Base-by-base conservation (phyloP, 2,329 filamentous ascomycete genomes). In the Falciphora oryzae region DNA sequence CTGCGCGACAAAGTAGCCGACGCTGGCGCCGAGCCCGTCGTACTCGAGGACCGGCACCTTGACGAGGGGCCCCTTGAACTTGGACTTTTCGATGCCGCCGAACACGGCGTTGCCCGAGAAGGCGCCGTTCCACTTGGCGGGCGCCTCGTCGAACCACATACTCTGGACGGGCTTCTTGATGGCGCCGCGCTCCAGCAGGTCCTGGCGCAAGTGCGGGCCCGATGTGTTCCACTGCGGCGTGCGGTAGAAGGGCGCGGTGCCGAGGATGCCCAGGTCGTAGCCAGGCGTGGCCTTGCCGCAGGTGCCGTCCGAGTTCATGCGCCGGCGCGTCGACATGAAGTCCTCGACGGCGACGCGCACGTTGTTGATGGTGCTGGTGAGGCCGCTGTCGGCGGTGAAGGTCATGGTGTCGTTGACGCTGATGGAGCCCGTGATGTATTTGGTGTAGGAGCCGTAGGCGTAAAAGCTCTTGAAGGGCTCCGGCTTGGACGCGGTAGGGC, bases 101-200 rank as follows among this genome's bases (percentile, higher is more conserved):
- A 75, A 72, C 5, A 77, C 67, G 2, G 69, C 69, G 27, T 70
- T 71, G 60, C 75, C 75, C 0, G 68, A 71, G 62, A 70, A 72
- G 14, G 71, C 70, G 35, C 68, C 71, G 18, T 66, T 60, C 22
- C 67, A 59, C 38, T 67, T 67, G 4, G 64, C 65, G 8, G 71
- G 69, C 13, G 70, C 66, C 62, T 71, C 67, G 63, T 76, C 73
- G 66, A 76, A 75, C 74, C 75, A 77, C 69, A 75, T 71, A 6
- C 67, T 67, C 68, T 73, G 70, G 10, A 75, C 73, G 27, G 71
- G 67, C 28, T 70, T 70, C 7, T 66, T 68, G 58, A 75, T 72
- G 27, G 64, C 61, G 1, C 73, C 73, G 7, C 67, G 63, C 32
- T 73, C 66, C 16, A 72, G 71, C 2, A 76, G 71, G 59, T 75